Conservation (phyloP, 2,329 filamentous ascomycete genomes). For the Colletotrichum plurivorum region DNA sequence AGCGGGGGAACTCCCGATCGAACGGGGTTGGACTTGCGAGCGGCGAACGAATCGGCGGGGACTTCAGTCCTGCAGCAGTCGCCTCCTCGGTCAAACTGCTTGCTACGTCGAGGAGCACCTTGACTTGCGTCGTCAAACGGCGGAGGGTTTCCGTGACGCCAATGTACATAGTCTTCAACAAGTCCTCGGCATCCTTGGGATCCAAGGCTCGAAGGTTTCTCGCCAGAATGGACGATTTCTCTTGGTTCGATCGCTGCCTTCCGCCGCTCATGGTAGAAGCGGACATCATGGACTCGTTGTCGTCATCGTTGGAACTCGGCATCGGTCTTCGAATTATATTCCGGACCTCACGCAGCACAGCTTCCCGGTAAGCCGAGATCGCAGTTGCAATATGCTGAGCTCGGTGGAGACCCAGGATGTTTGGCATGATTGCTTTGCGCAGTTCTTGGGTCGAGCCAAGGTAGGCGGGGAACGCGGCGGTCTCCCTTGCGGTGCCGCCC, state of each 20-base stretch:
- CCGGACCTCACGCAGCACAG: conserved; percentile 88
- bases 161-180: conserved; percentile 87
- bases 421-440: conserved; percentile 77
- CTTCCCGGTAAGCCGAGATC: conserved; percentile 86
- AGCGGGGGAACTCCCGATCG: conserved; percentile 37
- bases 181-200: conserved; percentile 84
- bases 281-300: conserved; percentile 90
- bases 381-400: conserved; percentile 86
- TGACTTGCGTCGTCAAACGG: conserved; percentile 89
- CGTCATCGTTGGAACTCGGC: conserved; percentile 94
- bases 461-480: conserved; percentile 83
- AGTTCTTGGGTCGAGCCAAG: conserved; percentile 80
- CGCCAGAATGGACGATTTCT: conserved; percentile 90
- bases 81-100: conserved; percentile 73
- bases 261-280: conserved; percentile 82
- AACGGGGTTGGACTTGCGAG: conserved; percentile 62
- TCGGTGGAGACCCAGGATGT: conserved; percentile 84
- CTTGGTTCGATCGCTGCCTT: conserved; percentile 80
- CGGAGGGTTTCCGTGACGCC: conserved; percentile 89
- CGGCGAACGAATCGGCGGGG: conserved; percentile 65
- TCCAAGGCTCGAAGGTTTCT: conserved; percentile 90
- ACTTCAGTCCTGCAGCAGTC: conserved; percentile 56
- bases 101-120: conserved; percentile 93
- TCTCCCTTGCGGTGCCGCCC: conserved; percentile 75
- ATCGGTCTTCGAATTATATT: conserved; percentile 86